A percentile compares a stretch with the other conserved stretches of the same genome.
Evolutionary conservation across 1,284 basidiomycete genomes (phyloP).

Genomic region (Butyriboletus appendiculatus): DNA sequence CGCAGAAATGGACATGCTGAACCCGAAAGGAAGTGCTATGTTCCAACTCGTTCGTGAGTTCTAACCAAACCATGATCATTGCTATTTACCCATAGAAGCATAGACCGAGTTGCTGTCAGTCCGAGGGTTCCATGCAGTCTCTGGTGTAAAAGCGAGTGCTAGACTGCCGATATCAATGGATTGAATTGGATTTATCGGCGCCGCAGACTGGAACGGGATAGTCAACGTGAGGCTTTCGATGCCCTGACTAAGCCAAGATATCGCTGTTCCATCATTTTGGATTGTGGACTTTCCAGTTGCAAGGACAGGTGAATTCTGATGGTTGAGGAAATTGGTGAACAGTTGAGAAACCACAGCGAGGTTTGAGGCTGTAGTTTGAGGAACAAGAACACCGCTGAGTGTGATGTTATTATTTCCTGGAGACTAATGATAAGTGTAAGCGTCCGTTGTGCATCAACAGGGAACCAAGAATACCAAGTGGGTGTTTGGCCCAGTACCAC

Average conservation of each 20-base stretch:
- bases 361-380: conserved; percentile 50
- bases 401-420: conserved; percentile 64
- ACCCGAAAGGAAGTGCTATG: conserved; percentile 76
- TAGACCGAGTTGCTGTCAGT: conserved; percentile 60
- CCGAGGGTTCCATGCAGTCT: conserved; percentile 60
- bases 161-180: conserved; percentile 67
- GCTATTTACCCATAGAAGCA: conserved; percentile 53
- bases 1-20: conserved; percentile 60
- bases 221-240: conserved; percentile 56
- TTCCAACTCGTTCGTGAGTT: not conserved
- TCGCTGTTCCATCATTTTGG: conserved; percentile 54
- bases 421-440: conserved; percentile 34
- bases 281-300: conserved; percentile 60
- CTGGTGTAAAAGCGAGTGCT: conserved; percentile 56
- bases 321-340: conserved; percentile 77
- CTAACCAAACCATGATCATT: not conserved
- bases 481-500: conserved; percentile 53
- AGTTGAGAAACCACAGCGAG: conserved; percentile 60
- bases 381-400: conserved; percentile 59
- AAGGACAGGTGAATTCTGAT: conserved; percentile 57
- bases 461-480: conserved; percentile 43
- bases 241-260: conserved; percentile 72
- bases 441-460: not conserved
- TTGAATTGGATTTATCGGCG: conserved; percentile 66
- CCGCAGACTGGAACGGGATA: conserved; percentile 61